A percentile compares a stretch with the other conserved stretches of the same genome.
Conservation (phyloP, 768 basidiomycete species). For the Suillus discolor region DNA sequence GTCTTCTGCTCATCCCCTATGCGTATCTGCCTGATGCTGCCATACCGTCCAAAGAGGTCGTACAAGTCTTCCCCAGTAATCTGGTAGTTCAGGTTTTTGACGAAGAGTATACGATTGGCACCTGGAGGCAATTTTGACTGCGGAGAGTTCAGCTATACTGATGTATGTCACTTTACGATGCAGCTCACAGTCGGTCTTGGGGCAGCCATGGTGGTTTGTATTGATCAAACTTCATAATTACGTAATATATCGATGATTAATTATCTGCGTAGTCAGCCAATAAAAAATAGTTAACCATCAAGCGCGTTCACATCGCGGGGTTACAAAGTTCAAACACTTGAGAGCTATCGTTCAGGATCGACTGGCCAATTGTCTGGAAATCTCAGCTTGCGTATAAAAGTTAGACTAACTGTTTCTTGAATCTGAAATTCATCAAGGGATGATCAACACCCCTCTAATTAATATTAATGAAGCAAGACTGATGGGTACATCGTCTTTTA, state of each 20-base stretch:
- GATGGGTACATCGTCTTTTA: neutral
- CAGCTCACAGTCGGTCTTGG: conserved; percentile 64
- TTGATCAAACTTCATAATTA: conserved; percentile 5
- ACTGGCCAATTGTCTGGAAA: neutral
- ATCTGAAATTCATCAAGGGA: neutral
- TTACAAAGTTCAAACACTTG: too few relatives aligned
- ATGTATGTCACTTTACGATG: neutral
- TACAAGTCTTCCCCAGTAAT: conserved; percentile 94
- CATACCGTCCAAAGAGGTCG: conserved; percentile 97
- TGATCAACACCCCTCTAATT: neutral
- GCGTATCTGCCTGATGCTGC: conserved; percentile 93
- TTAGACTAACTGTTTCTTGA: neutral
- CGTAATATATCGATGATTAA: neutral
- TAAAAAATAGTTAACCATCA: too few relatives aligned
- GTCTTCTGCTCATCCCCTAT: conserved; percentile 92
- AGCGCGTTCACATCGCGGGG: too few relatives aligned
- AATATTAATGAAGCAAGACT: neutral
- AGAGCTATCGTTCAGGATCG: too few relatives aligned
- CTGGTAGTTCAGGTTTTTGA: conserved; percentile 91
- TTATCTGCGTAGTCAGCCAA: too few relatives aligned
- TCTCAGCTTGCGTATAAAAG: neutral
- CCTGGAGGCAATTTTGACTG: conserved; percentile 90
- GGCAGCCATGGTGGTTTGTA: conserved; percentile 53
- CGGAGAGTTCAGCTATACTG: conserved; percentile 5
- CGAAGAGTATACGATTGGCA: conserved; percentile 89